Evolutionary conservation across 257 asterid genomes (phyloP).

Genomic region (Leptodermis oblonga): DNA sequence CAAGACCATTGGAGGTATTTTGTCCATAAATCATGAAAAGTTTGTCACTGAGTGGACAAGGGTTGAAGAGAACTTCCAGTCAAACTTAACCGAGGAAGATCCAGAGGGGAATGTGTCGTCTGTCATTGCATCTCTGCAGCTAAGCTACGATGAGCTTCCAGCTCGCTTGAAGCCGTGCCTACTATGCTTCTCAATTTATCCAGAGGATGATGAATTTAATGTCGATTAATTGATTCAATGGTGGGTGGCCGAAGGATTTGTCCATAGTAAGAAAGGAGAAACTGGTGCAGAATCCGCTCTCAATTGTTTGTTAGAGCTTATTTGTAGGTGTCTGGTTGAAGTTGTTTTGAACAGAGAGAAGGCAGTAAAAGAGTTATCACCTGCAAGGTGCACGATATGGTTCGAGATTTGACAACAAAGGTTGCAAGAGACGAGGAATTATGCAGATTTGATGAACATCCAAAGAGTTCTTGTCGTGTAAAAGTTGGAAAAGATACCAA

Average conservation of each 20-base stretch:
- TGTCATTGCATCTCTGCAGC: conserved; percentile 23
- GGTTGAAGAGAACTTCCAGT: conserved; percentile 11
- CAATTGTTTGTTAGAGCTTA: conserved; percentile 14
- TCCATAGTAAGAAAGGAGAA: conserved; percentile 12
- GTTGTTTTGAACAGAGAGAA: conserved; percentile 3
- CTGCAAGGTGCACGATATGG: conserved; percentile 31
- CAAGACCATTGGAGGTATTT: conserved; percentile 25
- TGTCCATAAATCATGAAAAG: conserved; percentile 2
- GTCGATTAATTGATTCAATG: conserved; percentile 18
- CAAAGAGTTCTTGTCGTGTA: conserved; percentile 20
- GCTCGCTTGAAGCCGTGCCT: conserved; percentile 19
- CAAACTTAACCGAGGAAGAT: not conserved
- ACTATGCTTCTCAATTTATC: too few relatives aligned
- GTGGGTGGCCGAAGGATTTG: conserved; percentile 33
- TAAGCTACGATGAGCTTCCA: conserved; percentile 33
- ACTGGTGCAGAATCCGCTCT: conserved; percentile 19
- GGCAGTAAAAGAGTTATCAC: conserved; percentile 17
- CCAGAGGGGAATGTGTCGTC: not conserved
- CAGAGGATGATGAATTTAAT: conserved; percentile 22
- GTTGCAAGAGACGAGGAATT: conserved; percentile 23
- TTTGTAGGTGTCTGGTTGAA: conserved; percentile 25
- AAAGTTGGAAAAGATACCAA: conserved; percentile 16
- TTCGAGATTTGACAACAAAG: conserved; percentile 22
- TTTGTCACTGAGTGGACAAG: conserved; percentile 8
- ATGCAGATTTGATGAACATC: conserved; percentile 6